Percentiles rank a stretch among this genome's conserved stretches.
Conservation (phyloP, 805 yeast genomes). For the Vanderwaltozyma verrucispora region DNA sequence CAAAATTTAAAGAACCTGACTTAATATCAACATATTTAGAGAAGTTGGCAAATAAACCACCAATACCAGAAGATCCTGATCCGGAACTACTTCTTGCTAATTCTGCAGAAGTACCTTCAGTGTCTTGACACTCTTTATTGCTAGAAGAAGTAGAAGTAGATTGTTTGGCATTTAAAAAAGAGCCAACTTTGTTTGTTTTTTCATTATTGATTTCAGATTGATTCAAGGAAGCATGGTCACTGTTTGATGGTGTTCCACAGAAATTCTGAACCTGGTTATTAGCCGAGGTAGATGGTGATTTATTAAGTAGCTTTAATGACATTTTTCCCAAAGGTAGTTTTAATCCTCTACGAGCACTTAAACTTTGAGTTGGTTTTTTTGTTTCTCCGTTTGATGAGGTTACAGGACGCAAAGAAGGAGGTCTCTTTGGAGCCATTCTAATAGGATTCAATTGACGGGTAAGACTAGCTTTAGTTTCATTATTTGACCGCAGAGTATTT, state of each 20-base stretch:
- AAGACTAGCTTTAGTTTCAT: too few species aligned
- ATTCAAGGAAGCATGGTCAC: slow-evolving; percentile 20
- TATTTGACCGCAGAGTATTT: slow-evolving; percentile 2
- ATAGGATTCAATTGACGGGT: slow-evolving; percentile 17
- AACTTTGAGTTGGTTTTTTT: slow-evolving; percentile 44
- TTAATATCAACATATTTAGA: slow-evolving; percentile 76
- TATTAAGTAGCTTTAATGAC: slow-evolving; percentile 21
- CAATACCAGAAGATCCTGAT: too few species aligned
- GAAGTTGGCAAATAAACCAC: slow-evolving; percentile 70
- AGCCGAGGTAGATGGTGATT: too few species aligned
- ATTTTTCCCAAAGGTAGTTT: slow-evolving; percentile 40
- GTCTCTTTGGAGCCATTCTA: slow-evolving; percentile 23
- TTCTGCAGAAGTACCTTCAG: slow-evolving; percentile 22
- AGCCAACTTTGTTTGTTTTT: slow-evolving; percentile 23
- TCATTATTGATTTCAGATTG: slow-evolving; percentile 9
- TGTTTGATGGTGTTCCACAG: slow-evolving; percentile 18
- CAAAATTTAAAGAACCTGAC: slow-evolving; percentile 83
- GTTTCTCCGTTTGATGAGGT: background rate
- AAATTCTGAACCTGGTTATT: slow-evolving; percentile 5
- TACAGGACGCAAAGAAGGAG: too few species aligned
- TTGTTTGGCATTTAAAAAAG: slow-evolving; percentile 21
- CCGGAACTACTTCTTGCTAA: slow-evolving; percentile 15
- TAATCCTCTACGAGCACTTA: slow-evolving; percentile 79
- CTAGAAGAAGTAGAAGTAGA: slow-evolving; percentile 28
- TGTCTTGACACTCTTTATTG: slow-evolving; percentile 18